Conservation (phyloP, 345 rosid genomes). For the Angophora floribunda region DNA sequence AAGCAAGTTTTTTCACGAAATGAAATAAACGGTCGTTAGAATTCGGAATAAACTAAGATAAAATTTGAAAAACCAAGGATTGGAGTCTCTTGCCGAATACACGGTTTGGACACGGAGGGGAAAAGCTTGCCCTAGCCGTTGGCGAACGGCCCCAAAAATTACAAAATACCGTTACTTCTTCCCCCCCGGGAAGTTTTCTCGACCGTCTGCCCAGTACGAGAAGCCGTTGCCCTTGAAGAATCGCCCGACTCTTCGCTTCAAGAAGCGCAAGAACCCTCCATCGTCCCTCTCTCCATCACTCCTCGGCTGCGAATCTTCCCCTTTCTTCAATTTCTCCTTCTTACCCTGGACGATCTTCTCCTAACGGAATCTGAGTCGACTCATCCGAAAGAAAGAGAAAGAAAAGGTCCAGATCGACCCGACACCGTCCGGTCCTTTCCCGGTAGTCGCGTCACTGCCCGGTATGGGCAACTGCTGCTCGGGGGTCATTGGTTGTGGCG, state of each 20-base stretch:
- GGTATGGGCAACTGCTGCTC: slow-evolving; percentile 74
- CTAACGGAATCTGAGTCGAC: background rate
- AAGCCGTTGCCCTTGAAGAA: background rate
- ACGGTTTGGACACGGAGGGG: background rate
- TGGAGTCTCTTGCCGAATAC: background rate
- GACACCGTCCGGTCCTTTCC: background rate
- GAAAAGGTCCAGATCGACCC: background rate
- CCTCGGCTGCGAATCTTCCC: background rate
- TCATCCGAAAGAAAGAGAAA: background rate
- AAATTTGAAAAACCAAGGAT: background rate
- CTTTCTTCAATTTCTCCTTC: background rate
- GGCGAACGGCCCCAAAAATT: background rate
- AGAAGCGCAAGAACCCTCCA: background rate
- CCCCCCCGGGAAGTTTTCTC: background rate
- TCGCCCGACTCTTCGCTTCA: background rate
- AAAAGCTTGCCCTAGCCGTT: background rate
- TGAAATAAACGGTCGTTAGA: background rate
- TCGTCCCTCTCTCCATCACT: background rate
- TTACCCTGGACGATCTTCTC: background rate
- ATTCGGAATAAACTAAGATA: background rate
- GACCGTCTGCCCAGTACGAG: background rate
- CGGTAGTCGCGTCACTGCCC: slow-evolving; percentile 7
- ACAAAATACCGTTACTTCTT: background rate
- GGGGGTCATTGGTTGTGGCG: slow-evolving; percentile 15
- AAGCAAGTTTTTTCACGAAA: background rate